These are phyloP conservation scores for Piper longum DNA, from an alignment of 164 flowering plant genomes.

Conservation along the genomic window DNA sequence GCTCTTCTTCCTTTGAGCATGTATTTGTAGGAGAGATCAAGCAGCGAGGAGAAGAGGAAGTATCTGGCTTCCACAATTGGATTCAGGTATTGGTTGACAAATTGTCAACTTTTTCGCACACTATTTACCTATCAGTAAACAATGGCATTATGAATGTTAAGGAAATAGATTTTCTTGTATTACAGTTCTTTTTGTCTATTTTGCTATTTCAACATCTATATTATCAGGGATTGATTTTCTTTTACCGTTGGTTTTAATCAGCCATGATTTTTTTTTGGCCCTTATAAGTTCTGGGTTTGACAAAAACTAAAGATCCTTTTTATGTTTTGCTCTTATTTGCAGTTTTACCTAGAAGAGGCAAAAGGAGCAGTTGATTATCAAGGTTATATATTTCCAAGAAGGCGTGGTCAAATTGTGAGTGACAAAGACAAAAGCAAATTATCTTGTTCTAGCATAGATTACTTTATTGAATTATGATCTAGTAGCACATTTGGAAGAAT, in stretches of 20 bases:
- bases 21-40: slow-evolving; percentile 98
- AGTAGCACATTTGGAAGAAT: too few species aligned
- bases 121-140: too few species aligned
- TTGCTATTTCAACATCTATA: too few species aligned
- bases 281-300: background rate
- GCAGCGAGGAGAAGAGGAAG: slow-evolving; percentile 51
- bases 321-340: slow-evolving; percentile 7
- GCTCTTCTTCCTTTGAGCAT: slow-evolving; percentile 92
- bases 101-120: too few species aligned
- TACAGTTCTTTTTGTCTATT: too few species aligned
- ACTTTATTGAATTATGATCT: too few species aligned
- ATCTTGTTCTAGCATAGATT: background rate
- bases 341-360: slow-evolving; percentile 91
- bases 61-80: slow-evolving; percentile 97
- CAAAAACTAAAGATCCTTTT: background rate
- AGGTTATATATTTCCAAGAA: slow-evolving; percentile 80
- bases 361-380: slow-evolving; percentile 90
- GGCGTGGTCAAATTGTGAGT: slow-evolving; percentile 75
- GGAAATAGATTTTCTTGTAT: background rate
- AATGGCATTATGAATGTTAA: too few species aligned
- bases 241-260: background rate
- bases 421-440: background rate
- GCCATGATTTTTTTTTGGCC: background rate
- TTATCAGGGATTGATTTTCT: background rate
- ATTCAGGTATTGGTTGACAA: slow-evolving; percentile 43